These are phyloP conservation scores for Phytopythium sindhum DNA, from an alignment of 352 stramenopile genomes.

Conservation along the genomic window DNA sequence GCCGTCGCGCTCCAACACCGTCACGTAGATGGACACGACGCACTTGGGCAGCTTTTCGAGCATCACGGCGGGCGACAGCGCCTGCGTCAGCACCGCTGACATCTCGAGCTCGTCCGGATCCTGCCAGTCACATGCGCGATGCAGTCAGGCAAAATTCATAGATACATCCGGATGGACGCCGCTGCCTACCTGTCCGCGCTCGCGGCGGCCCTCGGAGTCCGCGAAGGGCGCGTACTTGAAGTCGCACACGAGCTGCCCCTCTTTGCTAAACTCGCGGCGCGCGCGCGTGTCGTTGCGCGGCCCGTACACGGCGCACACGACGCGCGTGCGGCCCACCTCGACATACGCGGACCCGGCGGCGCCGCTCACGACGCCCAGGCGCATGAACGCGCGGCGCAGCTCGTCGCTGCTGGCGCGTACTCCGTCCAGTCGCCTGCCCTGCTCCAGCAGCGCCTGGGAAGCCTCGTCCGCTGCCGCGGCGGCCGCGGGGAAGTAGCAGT, in stretches of 20 bases:
- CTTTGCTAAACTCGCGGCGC: constrained; percentile 81
- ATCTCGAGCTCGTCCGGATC: constrained; percentile 80
- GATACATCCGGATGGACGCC: no score
- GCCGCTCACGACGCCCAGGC: constrained; percentile 73
- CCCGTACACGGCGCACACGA: constrained; percentile 88
- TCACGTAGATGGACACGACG: constrained; percentile 86
- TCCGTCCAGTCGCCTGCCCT: constrained; percentile 28
- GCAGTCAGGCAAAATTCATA: background rate
- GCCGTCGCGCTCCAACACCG: constrained; percentile 85
- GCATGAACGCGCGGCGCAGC: constrained; percentile 84
- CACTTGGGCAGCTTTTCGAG: constrained; percentile 88
- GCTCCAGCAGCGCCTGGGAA: constrained; percentile 25
- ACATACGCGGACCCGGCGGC: constrained; percentile 88
- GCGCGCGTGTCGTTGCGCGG: constrained; percentile 73
- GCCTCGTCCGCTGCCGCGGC: constrained; percentile 20
- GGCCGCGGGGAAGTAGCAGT: constrained; percentile 75
- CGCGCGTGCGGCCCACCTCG: constrained; percentile 82
- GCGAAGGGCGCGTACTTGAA: constrained; percentile 88
- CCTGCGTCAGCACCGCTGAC: constrained; percentile 70
- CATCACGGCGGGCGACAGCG: constrained; percentile 79
- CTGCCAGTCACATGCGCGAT: background rate
- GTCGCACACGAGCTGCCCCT: constrained; percentile 85
- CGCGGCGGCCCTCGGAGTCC: constrained; percentile 48
- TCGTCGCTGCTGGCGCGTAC: constrained; percentile 63
- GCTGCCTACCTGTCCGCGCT: constrained; percentile 43